Evolutionary conservation across 2,329 filamentous ascomycete genomes (phyloP), one percentile per base, ranked within the genome.

Genomic region (Aspergillus ochraceus): DNA sequence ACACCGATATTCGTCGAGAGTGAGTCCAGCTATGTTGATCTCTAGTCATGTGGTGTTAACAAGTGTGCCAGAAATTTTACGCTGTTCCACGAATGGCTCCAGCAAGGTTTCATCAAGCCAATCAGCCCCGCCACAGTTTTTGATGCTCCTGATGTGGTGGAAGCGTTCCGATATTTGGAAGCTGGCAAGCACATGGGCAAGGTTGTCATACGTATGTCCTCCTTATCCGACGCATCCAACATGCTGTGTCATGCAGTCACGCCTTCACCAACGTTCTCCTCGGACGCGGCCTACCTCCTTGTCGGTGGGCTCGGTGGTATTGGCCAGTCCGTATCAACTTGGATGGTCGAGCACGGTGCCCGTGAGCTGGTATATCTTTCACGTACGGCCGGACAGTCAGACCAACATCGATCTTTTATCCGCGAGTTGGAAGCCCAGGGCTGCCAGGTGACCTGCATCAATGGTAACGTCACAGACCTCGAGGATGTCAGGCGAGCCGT

Each of bases 151-250:
- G 9, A 58, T 1, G 50, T 63, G 2, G 12, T 39, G 5, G 45
- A 58, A 2, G 76, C 75, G 0, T 62, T 79, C 24, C 49, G 39
- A 2, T 70, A 64, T 56, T 71, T 80, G 56, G 71, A 71, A 9
- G 46, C 64, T 1, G 75, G 74, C 0, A 64, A 63, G 1, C 74
- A 79, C 49, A 71, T 76, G 2, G 77, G 78, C 3, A 79, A 79
- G 59, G 64, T 79, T 6, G 72, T 79, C 9, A 60, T 80, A 12
- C 61, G 61, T 4, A 66, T 74, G 36, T 60, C 66, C 52, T 77
- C 6, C 75, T 73, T 12, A 55, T 70, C 19, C 57, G 59, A 26
- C 68, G 65, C 24, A 61, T 32, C 47, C 57, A 56, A 2, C 45
- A 22, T 29, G 55, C 52, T 12, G 29, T 11, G 22, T 20, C 2